These are phyloP conservation scores for Penicillium salamii DNA, from an alignment of 495 filamentous ascomycete species.

Conservation along the genomic window DNA sequence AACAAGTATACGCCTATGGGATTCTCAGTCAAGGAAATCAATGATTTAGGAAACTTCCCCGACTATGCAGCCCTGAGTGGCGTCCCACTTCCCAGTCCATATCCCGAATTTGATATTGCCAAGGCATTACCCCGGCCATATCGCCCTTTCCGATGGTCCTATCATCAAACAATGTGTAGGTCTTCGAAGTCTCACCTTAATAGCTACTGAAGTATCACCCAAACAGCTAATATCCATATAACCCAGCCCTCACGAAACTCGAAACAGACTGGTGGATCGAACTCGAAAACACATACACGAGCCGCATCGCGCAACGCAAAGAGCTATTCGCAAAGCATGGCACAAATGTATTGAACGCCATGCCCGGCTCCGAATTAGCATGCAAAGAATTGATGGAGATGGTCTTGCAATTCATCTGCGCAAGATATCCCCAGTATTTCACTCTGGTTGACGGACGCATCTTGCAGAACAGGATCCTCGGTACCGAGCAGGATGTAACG, in stretches of 20 bases:
- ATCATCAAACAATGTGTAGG: constrained; percentile 94
- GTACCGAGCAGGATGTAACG: constrained; percentile 58
- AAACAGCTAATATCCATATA: no score
- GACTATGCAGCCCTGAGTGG: constrained; percentile 78
- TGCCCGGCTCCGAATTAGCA: constrained; percentile 77
- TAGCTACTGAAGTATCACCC: no score
- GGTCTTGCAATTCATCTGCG: constrained; percentile 72
- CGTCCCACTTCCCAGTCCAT: constrained; percentile 69
- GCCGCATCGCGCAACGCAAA: constrained; percentile 69
- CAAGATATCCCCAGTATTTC: constrained; percentile 81
- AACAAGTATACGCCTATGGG: constrained; percentile 54
- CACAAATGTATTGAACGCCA: constrained; percentile 58
- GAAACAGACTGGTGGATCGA: constrained; percentile 92
- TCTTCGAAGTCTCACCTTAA: no score
- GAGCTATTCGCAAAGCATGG: constrained; percentile 65
- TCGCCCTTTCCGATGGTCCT: constrained; percentile 81
- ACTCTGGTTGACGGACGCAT: constrained; percentile 56
- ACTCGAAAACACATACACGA: constrained; percentile 71
- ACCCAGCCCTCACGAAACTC: constrained; percentile 74
- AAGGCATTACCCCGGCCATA: constrained; percentile 68
- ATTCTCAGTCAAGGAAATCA: constrained; percentile 68
- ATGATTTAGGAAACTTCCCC: constrained; percentile 74
- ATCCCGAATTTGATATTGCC: constrained; percentile 60
- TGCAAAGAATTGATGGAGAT: constrained; percentile 93
- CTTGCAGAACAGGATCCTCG: constrained; percentile 71